These are phyloP conservation scores for Solanum hybrid DNA, from an alignment of 305 asterid species.

Conservation along the genomic window DNA sequence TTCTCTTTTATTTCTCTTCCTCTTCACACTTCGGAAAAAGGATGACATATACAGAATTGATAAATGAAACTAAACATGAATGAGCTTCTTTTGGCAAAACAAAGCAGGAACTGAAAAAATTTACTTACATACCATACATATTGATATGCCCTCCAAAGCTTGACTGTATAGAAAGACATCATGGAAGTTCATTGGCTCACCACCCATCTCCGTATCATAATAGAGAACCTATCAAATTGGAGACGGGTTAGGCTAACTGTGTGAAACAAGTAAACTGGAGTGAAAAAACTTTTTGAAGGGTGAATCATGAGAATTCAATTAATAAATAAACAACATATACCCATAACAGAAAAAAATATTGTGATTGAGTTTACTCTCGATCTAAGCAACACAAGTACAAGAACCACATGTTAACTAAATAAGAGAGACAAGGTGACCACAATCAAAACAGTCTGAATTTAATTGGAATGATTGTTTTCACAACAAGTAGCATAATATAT, in stretches of 20 bases:
- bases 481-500: not conserved
- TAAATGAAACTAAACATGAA: not conserved
- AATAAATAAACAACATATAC: not conserved
- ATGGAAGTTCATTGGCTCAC: constrained; percentile 77
- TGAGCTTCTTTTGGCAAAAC: not conserved
- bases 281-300: not conserved
- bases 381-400: not conserved
- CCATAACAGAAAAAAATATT: not conserved
- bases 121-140: constrained; percentile 63
- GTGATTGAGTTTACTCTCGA: not conserved
- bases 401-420: not conserved
- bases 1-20: not conserved
- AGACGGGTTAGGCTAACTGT: constrained; percentile 6
- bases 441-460: not conserved
- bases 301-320: constrained; percentile 1
- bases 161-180: constrained; percentile 92
- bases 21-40: not conserved
- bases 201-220: constrained; percentile 71
- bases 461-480: not conserved
- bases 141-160: constrained; percentile 95
- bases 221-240: constrained; percentile 56
- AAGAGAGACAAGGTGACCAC: not conserved
- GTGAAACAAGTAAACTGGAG: not conserved
- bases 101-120: not conserved
- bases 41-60: not conserved